These are phyloP conservation scores for Neurospora pannonica DNA, from an alignment of 495 filamentous ascomycete species.

Conservation along the genomic window DNA sequence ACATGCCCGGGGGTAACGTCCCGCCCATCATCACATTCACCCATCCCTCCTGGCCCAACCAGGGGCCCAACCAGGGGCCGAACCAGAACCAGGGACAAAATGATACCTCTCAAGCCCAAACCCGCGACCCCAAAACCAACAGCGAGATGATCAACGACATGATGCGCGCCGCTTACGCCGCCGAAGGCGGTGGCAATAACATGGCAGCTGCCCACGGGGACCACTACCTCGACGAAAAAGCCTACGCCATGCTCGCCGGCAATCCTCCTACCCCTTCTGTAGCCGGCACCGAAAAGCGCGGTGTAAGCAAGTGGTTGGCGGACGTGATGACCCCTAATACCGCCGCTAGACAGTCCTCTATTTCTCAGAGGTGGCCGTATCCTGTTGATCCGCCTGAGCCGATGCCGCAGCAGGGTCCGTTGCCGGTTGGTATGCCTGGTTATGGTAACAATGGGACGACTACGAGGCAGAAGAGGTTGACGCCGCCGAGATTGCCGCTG, in stretches of 20 bases:
- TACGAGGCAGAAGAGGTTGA: background rate
- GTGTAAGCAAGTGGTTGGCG: background rate
- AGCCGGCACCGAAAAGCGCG: background rate
- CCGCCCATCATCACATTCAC: background rate
- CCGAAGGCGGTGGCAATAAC: background rate
- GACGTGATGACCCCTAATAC: background rate
- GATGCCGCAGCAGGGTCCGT: background rate
- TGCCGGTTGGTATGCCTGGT: background rate
- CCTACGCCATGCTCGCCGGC: background rate
- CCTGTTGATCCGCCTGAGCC: background rate
- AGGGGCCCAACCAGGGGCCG: too few relatives aligned
- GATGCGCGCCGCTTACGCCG: background rate
- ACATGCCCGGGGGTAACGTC: background rate
- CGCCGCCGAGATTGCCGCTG: background rate
- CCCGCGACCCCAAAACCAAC: background rate
- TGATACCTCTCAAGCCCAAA: conserved; percentile 12
- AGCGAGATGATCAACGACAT: background rate
- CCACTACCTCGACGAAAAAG: background rate
- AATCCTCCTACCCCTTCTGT: background rate
- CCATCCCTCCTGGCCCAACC: conserved; percentile 15
- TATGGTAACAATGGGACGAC: background rate
- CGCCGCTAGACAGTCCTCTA: background rate
- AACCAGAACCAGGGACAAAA: conserved; percentile 11
- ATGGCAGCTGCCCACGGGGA: background rate
- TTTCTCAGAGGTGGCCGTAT: background rate